These are phyloP conservation scores for Saccharomycopsis javanensis DNA, from an alignment of 805 yeast genomes.

Conservation along the genomic window DNA sequence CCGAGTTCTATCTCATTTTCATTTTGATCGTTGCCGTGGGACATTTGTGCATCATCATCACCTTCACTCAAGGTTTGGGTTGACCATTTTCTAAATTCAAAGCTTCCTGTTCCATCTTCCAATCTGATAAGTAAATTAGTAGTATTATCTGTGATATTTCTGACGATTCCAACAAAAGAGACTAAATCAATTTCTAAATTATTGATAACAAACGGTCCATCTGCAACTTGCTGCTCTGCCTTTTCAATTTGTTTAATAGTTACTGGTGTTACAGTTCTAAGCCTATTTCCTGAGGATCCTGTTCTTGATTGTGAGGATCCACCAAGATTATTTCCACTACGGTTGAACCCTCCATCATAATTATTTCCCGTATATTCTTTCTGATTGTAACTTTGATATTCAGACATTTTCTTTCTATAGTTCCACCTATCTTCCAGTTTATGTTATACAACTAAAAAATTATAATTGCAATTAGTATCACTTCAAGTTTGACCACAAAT, in stretches of 20 bases:
- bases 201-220: conserved; percentile 52
- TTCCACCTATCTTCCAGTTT: too few species aligned
- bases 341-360: conserved; percentile 16
- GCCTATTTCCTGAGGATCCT: conserved; percentile 22
- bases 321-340: conserved; percentile 24
- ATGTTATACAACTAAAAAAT: too few species aligned
- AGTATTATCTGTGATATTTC: conserved; percentile 51
- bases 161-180: conserved; percentile 59
- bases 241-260: conserved; percentile 66
- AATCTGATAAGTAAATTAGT: conserved; percentile 46
- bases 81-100: conserved; percentile 58
- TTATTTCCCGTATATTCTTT: conserved; percentile 14
- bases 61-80: conserved; percentile 31
- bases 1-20: conserved; percentile 33
- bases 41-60: conserved; percentile 21
- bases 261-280: conserved; percentile 47
- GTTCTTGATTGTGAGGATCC: conserved; percentile 27
- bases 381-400: conserved; percentile 18
- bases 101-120: conserved; percentile 73
- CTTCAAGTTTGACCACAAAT: too few species aligned
- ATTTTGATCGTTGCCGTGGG: conserved; percentile 20
- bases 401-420: conserved; percentile 18
- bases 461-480: too few species aligned
- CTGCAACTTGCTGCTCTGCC: conserved; percentile 47
- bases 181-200: conserved; percentile 55